Base-by-base conservation (phyloP, 345 rosid species). In the Cardamine resedifolia region DNA sequence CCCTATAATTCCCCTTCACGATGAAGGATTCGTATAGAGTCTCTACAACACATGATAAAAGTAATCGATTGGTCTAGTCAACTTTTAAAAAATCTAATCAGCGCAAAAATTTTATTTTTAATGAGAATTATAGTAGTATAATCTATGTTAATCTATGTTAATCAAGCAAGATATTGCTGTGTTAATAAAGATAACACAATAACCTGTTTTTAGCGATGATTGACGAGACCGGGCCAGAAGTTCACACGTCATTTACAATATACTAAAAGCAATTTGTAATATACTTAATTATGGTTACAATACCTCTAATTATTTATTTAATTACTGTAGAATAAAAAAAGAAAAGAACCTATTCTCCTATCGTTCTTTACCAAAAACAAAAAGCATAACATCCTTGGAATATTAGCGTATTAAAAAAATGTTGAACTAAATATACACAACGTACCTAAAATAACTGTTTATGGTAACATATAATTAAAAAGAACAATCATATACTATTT, bases 201-300 rank as follows among this genome's bases (percentile, higher is more conserved):
- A 36, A 49, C 49, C 38, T 48, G 15, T 49, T 49, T 14, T 48
- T 14, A 50, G 43, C 48, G 16, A 51, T 23, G 7, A 43, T 62
- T 39, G 48, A 72, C 53, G 52, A 61, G 61, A 71, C 34, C 45
- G 4, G 62, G 64, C 53, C 70, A 72, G 34, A 72, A 19, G 56
- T 16, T 41, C n/a, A 56, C 30, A 64, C 50, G 71, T 64, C 71
- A 64, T 64, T 45, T 24, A 33, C 64, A 45, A 34, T 26, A 53
- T 45, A 18, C 28, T 53, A 20, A 36, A 31, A 72, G 20, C 64
- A 64, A 72, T 43, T 72, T 72, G 77, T 49, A 23, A 3, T 45
- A 55, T 64, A 23, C 18, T 30, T 34, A 55, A 55, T 56, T 31
- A 20, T 10, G 27, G 45, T 52, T 18, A 50, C 9, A 39, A n/a